A percentile compares a stretch with the other conserved stretches of the same genome.
Evolutionary conservation across 495 filamentous ascomycete species (phyloP).

Genomic region (Hyaloscypha finlandica): DNA sequence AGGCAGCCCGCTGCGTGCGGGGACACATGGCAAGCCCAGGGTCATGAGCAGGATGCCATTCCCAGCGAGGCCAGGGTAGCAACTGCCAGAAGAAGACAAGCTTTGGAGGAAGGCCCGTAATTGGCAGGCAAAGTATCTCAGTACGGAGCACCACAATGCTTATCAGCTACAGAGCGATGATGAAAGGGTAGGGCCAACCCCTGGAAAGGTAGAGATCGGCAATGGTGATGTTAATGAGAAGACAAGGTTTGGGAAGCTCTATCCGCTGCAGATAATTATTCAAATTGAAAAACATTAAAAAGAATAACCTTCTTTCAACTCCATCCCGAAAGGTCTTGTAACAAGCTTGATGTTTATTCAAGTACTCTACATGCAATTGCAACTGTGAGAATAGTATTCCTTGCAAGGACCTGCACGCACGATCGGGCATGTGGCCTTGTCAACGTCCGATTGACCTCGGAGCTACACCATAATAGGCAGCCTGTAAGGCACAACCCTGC

Average conservation of each 20-base stretch:
- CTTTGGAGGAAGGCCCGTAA: background rate
- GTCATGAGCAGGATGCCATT: background rate
- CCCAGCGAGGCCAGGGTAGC: background rate
- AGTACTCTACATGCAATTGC: background rate
- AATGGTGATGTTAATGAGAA: background rate
- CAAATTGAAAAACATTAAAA: background rate
- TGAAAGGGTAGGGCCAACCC: background rate
- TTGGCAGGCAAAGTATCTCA: background rate
- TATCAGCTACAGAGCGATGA: background rate
- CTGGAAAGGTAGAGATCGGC: background rate
- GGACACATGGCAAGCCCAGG: background rate
- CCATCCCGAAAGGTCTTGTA: background rate
- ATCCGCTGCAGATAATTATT: background rate
- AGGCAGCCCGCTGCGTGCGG: background rate
- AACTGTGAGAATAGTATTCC: background rate
- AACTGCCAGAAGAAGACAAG: constrained; percentile 2
- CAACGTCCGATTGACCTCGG: background rate
- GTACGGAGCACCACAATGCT: background rate
- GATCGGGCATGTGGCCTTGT: background rate
- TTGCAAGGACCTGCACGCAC: background rate
- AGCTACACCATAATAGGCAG: background rate
- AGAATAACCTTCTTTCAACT: background rate
- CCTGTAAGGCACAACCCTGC: background rate
- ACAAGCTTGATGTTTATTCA: background rate
- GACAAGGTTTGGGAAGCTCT: background rate